Evolutionary conservation across 2,329 filamentous ascomycete species (phyloP), one percentile per base, ranked within the genome.

Genomic region (Emmonsiellopsis sp.): DNA sequence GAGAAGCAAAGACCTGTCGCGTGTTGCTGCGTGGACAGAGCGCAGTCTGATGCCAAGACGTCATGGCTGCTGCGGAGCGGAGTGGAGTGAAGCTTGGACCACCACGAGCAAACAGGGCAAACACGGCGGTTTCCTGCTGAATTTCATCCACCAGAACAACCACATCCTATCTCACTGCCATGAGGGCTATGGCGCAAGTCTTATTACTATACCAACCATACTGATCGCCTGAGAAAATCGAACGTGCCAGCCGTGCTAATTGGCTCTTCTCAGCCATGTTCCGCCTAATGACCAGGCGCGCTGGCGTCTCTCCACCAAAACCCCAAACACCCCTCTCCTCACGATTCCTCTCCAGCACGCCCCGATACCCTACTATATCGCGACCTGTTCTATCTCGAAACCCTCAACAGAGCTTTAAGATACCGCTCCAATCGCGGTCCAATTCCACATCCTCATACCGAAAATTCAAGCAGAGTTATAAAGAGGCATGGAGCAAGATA

Each of bases 401-500:
- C 53, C 36, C 34, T 17, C 47, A 42, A 40, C 42, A 21, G 33
- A 14, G 39, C 2, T 14, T 32, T 11, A 51, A 36, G 5, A 14
- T 14, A 33, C 14, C 42, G 13, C 31, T 34, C 2, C 60, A 61
- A 52, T 46, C 42, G 37, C 66, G 68, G 31, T 54, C 51, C 14
- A 46, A 61, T 21, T 39, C 34, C 46, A 40, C 34, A 50, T 52
- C 66, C 46, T 58, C 58, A 51, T 66, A 61, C 42, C 39, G 69
- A 46, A 66, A 65, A 51, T 57, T 70, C 36, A 60, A 61, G 27
- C 61, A 63, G 55, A 62, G 61, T 51, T 67, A 68, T 57, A 66
- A 64, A 11, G 62, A 68, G 58, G 68, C 69, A 13, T 67, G 61
- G 5, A 66, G 65, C 54, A 68, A 64, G 21, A 69, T 72, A 51